Conservation (phyloP, 352 stramenopile genomes). For the Phytophthora sp. region DNA sequence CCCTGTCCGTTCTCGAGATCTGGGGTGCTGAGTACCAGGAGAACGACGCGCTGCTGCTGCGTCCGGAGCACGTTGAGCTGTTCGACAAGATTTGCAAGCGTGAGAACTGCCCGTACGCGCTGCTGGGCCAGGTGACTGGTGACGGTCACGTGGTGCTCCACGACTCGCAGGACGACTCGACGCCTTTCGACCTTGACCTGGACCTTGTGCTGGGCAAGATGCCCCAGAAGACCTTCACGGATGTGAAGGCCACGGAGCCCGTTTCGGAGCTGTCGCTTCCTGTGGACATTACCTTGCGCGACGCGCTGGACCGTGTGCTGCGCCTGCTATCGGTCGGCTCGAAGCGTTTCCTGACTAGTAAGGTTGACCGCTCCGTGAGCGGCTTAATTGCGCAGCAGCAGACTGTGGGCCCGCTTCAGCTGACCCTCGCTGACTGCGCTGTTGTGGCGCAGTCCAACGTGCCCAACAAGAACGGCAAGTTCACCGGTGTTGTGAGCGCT, state of each 20-base stretch:
- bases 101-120: conserved; percentile 97
- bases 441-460: conserved; percentile 98
- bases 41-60: conserved; percentile 98
- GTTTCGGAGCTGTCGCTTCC: conserved; percentile 81
- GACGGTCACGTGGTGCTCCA: conserved; percentile 97
- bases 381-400: conserved; percentile 98
- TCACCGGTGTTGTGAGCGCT: conserved; percentile 95
- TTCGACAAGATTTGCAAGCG: conserved; percentile 96
- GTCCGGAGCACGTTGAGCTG: conserved; percentile 87
- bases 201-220: conserved; percentile 99
- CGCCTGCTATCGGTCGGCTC: conserved; percentile 96
- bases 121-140: conserved; percentile 96
- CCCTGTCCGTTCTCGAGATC: conserved; percentile 98
- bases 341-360: conserved; percentile 97
- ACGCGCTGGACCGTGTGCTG: conserved; percentile 95
- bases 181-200: conserved; percentile 96
- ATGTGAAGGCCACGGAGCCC: conserved; percentile 71
- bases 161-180: conserved; percentile 95
- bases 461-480: conserved; percentile 74
- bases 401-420: conserved; percentile 97
- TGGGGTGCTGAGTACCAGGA: conserved; percentile 99
- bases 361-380: conserved; percentile 98
- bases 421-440: conserved; percentile 97
- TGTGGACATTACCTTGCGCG: conserved; percentile 86
- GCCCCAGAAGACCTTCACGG: conserved; percentile 98